phyloP scores from a whole-genome alignment of 2,329 filamentous ascomycete genomes.

The Cladosporium sp. region DNA sequence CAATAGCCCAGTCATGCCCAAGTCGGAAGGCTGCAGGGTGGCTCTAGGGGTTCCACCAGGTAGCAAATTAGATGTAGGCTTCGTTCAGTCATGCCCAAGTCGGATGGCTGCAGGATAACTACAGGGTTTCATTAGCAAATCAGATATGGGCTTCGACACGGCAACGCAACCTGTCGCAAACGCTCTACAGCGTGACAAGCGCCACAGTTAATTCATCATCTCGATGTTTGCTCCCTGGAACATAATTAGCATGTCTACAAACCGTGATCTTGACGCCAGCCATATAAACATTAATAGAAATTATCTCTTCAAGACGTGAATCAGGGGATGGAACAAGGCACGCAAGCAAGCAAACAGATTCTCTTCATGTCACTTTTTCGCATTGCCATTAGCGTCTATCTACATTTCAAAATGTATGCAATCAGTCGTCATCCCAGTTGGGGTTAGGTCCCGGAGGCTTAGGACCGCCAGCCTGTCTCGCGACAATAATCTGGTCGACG shows the following conservation, averaged over 20 bases:
- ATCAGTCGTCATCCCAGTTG: slow-evolving; percentile 65
- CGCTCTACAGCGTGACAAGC: not conserved
- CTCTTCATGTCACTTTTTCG: slow-evolving; percentile 9
- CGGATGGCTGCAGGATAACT: not conserved
- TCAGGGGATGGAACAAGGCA: not conserved
- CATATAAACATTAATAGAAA: too few relatives aligned
- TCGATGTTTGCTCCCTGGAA: not conserved
- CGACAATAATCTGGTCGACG: slow-evolving; percentile 98
- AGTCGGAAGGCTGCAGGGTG: not conserved
- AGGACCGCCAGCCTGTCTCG: slow-evolving; percentile 92
- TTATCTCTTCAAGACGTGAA: too few relatives aligned
- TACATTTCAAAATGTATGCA: not conserved
- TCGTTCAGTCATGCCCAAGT: too few relatives aligned
- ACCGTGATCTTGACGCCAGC: too few relatives aligned
- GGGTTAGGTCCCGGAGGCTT: slow-evolving; percentile 96
- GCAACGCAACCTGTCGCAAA: not conserved
- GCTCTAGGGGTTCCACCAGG: not conserved
- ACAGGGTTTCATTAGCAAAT: not conserved
- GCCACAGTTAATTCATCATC: not conserved
- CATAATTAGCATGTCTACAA: not conserved
- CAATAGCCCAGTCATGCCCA: too few relatives aligned
- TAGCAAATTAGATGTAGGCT: not conserved
- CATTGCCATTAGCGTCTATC: slow-evolving; percentile 19
- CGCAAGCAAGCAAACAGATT: not conserved
- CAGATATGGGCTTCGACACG: not conserved